Conservation (phyloP, 805 yeast genomes). For the Ogataea siamensis region DNA sequence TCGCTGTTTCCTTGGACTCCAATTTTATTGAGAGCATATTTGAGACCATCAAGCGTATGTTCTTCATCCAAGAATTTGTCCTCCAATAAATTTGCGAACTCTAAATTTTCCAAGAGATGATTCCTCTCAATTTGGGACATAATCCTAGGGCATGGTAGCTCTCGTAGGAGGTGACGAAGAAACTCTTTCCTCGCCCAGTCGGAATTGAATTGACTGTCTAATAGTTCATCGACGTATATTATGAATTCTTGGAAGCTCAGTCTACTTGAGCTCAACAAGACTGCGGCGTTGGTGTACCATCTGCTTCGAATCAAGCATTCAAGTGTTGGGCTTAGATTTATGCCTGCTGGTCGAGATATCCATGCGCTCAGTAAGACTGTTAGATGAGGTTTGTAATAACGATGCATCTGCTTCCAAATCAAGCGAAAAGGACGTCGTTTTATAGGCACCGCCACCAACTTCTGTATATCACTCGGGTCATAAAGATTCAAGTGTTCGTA, state of each 20-base stretch:
- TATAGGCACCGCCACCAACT: constrained; percentile 2
- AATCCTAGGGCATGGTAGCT: constrained; percentile 5
- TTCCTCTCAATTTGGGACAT: constrained; percentile 11
- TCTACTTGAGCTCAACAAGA: constrained; percentile 4
- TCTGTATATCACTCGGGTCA: not conserved
- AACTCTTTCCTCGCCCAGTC: constrained; percentile 18
- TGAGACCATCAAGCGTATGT: constrained; percentile 3
- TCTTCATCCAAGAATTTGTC: constrained; percentile 1
- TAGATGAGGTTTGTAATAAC: not conserved
- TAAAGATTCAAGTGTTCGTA: constrained; percentile 3
- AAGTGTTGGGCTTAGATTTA: no score
- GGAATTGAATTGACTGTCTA: constrained; percentile 6
- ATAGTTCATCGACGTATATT: constrained; percentile 2
- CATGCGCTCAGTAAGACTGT: no score
- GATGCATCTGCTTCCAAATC: constrained; percentile 1
- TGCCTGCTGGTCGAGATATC: no score
- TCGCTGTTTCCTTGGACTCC: not conserved
- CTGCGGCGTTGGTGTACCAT: constrained; percentile 16
- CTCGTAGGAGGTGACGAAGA: constrained; percentile 6
- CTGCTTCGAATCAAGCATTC: constrained; percentile 8
- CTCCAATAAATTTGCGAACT: constrained; percentile 11
- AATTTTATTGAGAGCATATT: constrained; percentile 2
- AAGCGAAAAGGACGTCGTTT: not conserved
- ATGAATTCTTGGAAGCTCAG: constrained; percentile 12
- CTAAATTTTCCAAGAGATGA: constrained; percentile 5